Evolutionary conservation across 2,329 filamentous ascomycete species (phyloP), one percentile per base, ranked within the genome.

Genomic region (Cladosporium colombiae): DNA sequence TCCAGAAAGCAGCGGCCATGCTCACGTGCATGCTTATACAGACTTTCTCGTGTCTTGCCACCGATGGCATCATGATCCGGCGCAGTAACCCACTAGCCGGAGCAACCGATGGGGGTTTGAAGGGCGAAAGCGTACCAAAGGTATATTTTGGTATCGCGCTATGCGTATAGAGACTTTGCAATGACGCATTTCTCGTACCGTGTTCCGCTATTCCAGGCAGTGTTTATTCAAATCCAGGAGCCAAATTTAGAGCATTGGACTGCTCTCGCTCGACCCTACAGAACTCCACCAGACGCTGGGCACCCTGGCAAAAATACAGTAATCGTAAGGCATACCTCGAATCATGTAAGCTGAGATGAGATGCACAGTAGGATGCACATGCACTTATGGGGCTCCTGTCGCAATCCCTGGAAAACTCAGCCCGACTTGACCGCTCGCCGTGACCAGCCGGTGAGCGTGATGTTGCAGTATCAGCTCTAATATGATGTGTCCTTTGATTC

Each of bases 1-100:
- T 46, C 29, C 37, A 60, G 16, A 14, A 16, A 21, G 35, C 37
- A 60, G 23, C 44, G 37, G 37, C 57, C 25, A 53, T n/a, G 52
- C 31, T 55, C 49, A 52, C 25, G 23, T 46, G 40, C 55, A 59
- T 14, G 33, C 33, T 14, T 49, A 49, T 40, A 35, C 58, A 49
- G n/a, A 27, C n/a, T 57, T 33, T 57, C 31, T 57, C 31, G 55
- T 57, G 35, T 57, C 27, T 37, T 37, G 55, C 55, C 55, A 57
- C 55, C 55, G 55, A 25, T 21, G 21, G 14, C 31, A 14, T 57
- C 29, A 23, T 40, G 33, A 8, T 14, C 14, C 23, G 55, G 55
- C 55, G 29, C 52, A 33, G 25, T 33, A 31, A 13, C n/a, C 40
- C 40, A 23, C 40, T 46, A 46, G 40, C 40, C 40, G 40, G 40